phyloP scores from a whole-genome alignment of 352 stramenopile genomes.

The Saprolegnia diclina region DNA sequence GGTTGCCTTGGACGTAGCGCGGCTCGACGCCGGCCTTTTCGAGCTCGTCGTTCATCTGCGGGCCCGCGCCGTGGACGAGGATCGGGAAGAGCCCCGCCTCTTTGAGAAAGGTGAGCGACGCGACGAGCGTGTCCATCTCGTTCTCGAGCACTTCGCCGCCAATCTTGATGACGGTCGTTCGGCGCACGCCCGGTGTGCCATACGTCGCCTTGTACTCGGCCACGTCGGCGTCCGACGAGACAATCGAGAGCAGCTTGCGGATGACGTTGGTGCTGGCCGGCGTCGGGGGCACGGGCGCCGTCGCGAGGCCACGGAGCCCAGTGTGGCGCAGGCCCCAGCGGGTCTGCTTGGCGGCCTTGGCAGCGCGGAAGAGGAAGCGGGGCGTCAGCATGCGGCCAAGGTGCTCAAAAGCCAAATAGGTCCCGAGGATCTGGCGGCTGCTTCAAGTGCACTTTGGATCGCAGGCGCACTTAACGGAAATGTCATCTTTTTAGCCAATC shows the following conservation, averaged over 20 bases:
- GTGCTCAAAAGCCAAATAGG: not conserved
- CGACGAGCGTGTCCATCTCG: constrained; percentile 78
- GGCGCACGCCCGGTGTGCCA: constrained; percentile 56
- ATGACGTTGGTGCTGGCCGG: constrained; percentile 37
- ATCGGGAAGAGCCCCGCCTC: constrained; percentile 80
- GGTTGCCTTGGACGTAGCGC: constrained; percentile 82
- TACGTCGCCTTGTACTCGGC: constrained; percentile 71
- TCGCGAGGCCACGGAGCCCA: not conserved
- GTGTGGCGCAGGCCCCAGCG: not conserved
- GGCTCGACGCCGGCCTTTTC: constrained; percentile 71
- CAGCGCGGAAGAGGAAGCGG: not conserved
- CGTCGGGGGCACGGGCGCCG: not conserved
- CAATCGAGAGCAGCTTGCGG: constrained; percentile 49
- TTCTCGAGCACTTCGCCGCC: constrained; percentile 84
- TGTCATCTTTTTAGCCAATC: not conserved
- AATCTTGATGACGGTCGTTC: constrained; percentile 86
- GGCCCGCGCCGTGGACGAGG: constrained; percentile 80
- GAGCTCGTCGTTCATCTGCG: constrained; percentile 87
- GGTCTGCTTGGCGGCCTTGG: not conserved
- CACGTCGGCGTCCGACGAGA: constrained; percentile 51
- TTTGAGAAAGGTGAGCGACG: constrained; percentile 78
- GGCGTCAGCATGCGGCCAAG: not conserved
- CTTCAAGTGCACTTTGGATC: not conserved
- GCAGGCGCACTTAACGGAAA: not conserved
- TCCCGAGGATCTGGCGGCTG: not conserved